Conservation (phyloP, 768 basidiomycete species). For the Chalciporus pseudorubinellus region DNA sequence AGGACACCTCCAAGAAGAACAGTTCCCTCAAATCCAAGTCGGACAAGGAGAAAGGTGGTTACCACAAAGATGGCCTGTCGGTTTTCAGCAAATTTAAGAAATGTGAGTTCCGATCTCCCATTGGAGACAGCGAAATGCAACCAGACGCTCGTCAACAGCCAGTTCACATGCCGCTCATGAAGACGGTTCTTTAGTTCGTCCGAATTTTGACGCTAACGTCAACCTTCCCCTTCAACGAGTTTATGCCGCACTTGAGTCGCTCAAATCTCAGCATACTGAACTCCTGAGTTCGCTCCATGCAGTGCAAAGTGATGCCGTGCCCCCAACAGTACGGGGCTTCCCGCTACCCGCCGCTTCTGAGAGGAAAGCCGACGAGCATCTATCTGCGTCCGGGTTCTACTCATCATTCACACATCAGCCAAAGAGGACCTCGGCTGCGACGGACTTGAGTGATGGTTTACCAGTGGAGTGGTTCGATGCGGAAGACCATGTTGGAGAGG, state of each 20-base stretch:
- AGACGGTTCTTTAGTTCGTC: conserved; percentile 24
- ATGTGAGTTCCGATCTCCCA: conserved; percentile 35
- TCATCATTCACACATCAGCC: conserved; percentile 34
- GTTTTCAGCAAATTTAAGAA: conserved; percentile 64
- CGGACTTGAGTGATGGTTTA: conserved; percentile 46
- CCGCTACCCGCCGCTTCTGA: conserved; percentile 47
- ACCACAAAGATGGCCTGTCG: conserved; percentile 29
- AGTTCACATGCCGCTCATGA: conserved; percentile 22
- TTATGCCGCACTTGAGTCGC: conserved; percentile 44
- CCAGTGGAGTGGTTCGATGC: conserved; percentile 78
- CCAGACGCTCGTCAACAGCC: conserved; percentile 15
- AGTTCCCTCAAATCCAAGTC: conserved; percentile 34
- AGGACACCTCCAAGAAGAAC: conserved; percentile 37
- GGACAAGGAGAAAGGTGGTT: conserved; percentile 46
- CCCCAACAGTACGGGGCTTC: conserved; percentile 24
- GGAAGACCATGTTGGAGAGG: conserved; percentile 45
- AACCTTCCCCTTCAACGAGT: conserved; percentile 41
- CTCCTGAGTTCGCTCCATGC: conserved; percentile 45
- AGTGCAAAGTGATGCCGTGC: conserved; percentile 28
- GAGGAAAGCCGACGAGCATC: conserved; percentile 40
- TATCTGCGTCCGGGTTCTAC: conserved; percentile 24
- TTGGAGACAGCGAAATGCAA: background rate
- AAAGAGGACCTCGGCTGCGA: conserved; percentile 46
- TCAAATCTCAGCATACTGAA: conserved; percentile 59
- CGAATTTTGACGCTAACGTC: conserved; percentile 16